Evolutionary conservation across 768 basidiomycete species (phyloP).

Genomic region (Trametes villosa): DNA sequence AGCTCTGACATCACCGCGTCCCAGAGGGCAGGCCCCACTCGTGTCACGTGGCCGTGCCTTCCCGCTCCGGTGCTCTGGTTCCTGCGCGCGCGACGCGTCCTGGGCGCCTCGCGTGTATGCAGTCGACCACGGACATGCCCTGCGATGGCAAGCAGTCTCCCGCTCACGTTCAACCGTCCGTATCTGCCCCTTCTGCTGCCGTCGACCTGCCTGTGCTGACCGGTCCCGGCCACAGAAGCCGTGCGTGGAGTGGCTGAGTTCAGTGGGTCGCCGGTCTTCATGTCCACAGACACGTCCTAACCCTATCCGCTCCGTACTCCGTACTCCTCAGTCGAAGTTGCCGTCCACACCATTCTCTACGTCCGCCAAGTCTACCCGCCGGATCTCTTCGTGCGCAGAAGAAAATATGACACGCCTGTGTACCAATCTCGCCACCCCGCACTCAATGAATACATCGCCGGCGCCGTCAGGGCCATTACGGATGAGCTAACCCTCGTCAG

Average conservation of each 20-base stretch:
- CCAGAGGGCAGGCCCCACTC: not conserved
- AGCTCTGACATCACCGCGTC: not conserved
- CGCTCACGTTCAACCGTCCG: slow-evolving; percentile 41
- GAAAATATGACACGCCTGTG: slow-evolving; percentile 89
- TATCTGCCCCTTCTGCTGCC: not conserved
- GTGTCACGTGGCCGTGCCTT: slow-evolving; percentile 16
- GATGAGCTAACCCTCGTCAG: slow-evolving; percentile 73
- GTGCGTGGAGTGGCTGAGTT: slow-evolving; percentile 71
- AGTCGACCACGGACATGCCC: not conserved
- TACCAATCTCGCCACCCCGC: slow-evolving; percentile 93
- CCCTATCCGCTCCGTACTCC: not conserved
- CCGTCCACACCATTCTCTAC: slow-evolving; percentile 90
- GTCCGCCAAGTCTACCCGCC: slow-evolving; percentile 89
- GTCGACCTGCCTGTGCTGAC: not conserved
- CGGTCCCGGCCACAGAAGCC: slow-evolving; percentile 48
- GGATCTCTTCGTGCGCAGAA: slow-evolving; percentile 83
- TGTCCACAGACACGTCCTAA: not conserved
- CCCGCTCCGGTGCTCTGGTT: too few relatives aligned
- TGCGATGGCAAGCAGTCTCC: slow-evolving; percentile 20
- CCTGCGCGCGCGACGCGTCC: slow-evolving; percentile 13
- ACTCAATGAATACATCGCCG: slow-evolving; percentile 88
- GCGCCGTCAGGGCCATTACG: slow-evolving; percentile 78
- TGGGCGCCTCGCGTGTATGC: not conserved
- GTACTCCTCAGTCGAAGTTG: slow-evolving; percentile 76
- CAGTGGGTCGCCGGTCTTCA: slow-evolving; percentile 47